Percentiles rank a stretch among this genome's conserved stretches.
These are phyloP conservation scores for Porcisia hertigi DNA, from an alignment of 208 protist species.

Conservation along the genomic window DNA sequence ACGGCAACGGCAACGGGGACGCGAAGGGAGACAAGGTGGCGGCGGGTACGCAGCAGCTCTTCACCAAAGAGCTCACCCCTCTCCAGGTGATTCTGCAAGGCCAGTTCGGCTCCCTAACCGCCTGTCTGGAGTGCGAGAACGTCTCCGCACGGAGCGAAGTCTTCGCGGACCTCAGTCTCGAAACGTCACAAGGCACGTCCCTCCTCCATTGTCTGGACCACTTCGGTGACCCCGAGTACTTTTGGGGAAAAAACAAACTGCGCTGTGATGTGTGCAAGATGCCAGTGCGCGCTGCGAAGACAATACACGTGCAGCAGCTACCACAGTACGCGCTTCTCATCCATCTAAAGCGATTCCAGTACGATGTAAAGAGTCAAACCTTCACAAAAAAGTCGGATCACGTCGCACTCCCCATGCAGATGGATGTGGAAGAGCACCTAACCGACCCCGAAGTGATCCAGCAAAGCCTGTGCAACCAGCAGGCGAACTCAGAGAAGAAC, in stretches of 20 bases:
- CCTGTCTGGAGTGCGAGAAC: constrained; percentile 75
- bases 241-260: constrained; percentile 84
- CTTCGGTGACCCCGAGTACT: constrained; percentile 77
- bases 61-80: constrained; percentile 36
- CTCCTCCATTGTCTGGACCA: constrained; percentile 75
- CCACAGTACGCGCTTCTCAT: constrained; percentile 87
- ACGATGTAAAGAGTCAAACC: constrained; percentile 60
- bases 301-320: constrained; percentile 81
- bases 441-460: constrained; percentile 38
- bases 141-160: constrained; percentile 63
- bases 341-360: constrained; percentile 93
- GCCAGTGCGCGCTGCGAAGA: constrained; percentile 70
- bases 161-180: constrained; percentile 86
- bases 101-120: constrained; percentile 72
- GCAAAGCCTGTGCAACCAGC: constrained; percentile 22
- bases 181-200: constrained; percentile 79
- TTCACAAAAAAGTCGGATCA: constrained; percentile 86
- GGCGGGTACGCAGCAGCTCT: constrained; percentile 5
- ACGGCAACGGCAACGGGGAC: not conserved
- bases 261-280: constrained; percentile 77
- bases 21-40: not conserved
- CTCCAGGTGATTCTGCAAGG: constrained; percentile 80
- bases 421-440: constrained; percentile 84
- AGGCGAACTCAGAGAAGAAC: constrained; percentile 14
- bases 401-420: constrained; percentile 86